A percentile compares a stretch with the other conserved stretches of the same genome.
Conservation (phyloP, 2,329 filamentous ascomycete genomes). For the Microsporum audouinii region DNA sequence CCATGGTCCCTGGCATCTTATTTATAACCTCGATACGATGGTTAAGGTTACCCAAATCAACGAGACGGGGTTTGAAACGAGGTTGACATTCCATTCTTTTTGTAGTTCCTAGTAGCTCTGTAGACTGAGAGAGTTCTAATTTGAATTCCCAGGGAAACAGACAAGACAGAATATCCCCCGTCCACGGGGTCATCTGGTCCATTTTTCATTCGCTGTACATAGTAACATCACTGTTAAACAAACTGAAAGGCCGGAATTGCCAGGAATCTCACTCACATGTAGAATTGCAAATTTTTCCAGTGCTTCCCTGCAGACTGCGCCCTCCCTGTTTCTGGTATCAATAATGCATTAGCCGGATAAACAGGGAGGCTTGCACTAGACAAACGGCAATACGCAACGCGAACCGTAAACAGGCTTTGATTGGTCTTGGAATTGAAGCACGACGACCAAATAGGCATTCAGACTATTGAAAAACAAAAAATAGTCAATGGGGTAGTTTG, state of each 20-base stretch:
- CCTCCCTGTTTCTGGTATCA: not conserved
- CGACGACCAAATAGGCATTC: constrained; percentile 3
- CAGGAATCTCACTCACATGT: not conserved
- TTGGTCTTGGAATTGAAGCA: not conserved
- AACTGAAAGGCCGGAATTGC: not conserved
- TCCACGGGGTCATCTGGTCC: not conserved
- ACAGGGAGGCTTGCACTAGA: constrained; percentile 1
- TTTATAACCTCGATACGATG: not conserved
- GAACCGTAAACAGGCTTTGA: not conserved
- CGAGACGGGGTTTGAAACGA: constrained; percentile 1
- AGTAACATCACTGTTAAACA: not conserved
- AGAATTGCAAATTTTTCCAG: not conserved
- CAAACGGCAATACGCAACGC: constrained; percentile 1
- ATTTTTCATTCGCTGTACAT: not conserved
- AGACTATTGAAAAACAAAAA: not conserved
- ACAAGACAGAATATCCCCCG: not conserved
- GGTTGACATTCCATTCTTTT: not conserved
- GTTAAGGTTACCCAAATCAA: not conserved
- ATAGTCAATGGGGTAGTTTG: not conserved
- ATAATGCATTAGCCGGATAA: not conserved
- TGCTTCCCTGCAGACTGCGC: not conserved
- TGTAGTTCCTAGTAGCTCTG: not conserved
- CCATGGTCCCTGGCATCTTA: not conserved
- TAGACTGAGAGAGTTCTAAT: not conserved
- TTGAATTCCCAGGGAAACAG: not conserved